Base-by-base conservation (phyloP, 306 rosid genomes). In the Canavalia ensiformis region DNA sequence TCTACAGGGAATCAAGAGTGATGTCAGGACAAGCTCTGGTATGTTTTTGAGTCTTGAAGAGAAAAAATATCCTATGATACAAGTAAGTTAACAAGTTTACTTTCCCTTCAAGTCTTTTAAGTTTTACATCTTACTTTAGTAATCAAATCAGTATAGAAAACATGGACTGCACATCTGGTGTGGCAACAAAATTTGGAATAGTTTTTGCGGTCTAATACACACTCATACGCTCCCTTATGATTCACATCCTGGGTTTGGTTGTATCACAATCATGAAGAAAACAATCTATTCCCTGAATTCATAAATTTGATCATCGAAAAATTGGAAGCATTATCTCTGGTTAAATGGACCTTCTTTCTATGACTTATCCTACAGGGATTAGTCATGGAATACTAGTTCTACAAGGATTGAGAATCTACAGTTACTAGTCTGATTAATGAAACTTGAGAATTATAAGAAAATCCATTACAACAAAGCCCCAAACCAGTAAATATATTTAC, bases 21-120 rank as follows among this genome's bases (percentile, higher is more conserved):
- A 88, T 52, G 97, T 93, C 52, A 90, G 99, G 86, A 95, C 99
- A 65, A 95, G 99, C 88, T 93, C 97, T 81, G 99, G 99, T 60
- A 95, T 93, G 99, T 95, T 95, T 89, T 78, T 95, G 78, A 87
- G 49, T 77, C 49, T 58, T 46, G 90, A 86, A 35, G 97, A 95
- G 84, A 93, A 79, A 81, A 89, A 89, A 78, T 90, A 87, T 84
- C 95, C 97, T 3, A 93, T 91, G 92, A 65, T 95, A 66, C 90
- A 90, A 86, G 99, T 95, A 83, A 81, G 81, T 79, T 77, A 28
- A 77, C 44, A 29, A 55, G 81, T 71, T 66, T 52, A 41, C 30
- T 66, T 58, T 50, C 45, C 31, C 66, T 51, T 55, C 2, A 31
- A 64, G 35, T 66, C 67, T 18, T 18, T 18, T 18, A 18, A 18